These are phyloP conservation scores for Penicillium thymicola DNA, from an alignment of 2,329 filamentous ascomycete genomes.

Conservation along the genomic window DNA sequence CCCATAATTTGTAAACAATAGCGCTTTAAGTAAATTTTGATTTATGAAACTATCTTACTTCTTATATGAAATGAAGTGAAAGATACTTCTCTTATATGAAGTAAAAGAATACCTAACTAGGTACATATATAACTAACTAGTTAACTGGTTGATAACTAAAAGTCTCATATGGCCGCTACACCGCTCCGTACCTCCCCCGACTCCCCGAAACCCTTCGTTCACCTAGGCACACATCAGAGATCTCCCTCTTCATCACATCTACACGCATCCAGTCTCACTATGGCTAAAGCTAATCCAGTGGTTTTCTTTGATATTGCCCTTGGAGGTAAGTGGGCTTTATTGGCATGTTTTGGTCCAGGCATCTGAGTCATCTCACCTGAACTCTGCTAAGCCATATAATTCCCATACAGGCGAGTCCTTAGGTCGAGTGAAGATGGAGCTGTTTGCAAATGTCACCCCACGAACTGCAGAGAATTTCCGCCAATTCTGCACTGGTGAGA, in stretches of 20 bases:
- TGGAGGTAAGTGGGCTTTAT: constrained; percentile 38
- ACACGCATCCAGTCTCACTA: not conserved
- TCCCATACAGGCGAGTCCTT: constrained; percentile 69
- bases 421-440: constrained; percentile 83
- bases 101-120: too few species aligned
- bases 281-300: constrained; percentile 37
- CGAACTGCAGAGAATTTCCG: constrained; percentile 95
- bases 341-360: not conserved
- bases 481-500: constrained; percentile 93
- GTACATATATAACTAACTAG: too few species aligned
- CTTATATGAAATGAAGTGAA: too few species aligned
- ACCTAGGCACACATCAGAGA: not conserved
- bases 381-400: not conserved
- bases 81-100: too few species aligned
- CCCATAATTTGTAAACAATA: too few species aligned
- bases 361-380: not conserved
- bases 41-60: not conserved
- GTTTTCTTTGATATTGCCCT: constrained; percentile 51
- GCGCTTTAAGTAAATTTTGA: too few species aligned
- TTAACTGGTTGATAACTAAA: not conserved
- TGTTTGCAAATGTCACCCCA: constrained; percentile 80
- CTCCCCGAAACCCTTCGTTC: not conserved
- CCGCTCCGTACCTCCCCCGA: not conserved
- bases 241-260: not conserved
- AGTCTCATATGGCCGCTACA: not conserved